Evolutionary conservation across 176 grass and related monocot species (phyloP), one percentile per base, ranked within the genome.

Genomic region (Lolium perenne): DNA sequence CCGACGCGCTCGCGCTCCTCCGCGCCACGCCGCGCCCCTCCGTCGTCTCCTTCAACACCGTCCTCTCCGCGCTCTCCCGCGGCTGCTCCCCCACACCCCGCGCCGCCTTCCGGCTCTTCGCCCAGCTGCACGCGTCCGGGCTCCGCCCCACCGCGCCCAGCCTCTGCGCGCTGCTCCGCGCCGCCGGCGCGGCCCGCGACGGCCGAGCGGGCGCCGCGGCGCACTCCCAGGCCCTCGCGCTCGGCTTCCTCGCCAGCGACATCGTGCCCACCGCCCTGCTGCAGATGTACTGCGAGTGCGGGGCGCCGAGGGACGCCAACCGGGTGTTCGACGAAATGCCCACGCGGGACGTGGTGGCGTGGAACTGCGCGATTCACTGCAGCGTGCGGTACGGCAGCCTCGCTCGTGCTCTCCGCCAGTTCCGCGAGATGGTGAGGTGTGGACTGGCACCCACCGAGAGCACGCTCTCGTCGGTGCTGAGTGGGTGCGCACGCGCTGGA

Each of bases 31-130:
- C 87, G 10, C 11, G 20, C 7, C 87, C 91, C 70, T 88, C 83
- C 83, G 79, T 91, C 6, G 74, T 98, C 56, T 94, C 96, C 6
- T 98, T 89, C 90, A 98, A 95, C 81, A 87, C 88, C 74, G 86
- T 98, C 79, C 94, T 98, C 79, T 87, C 96, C 2, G 91, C 82
- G 0, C 84, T 87, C 80, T 91, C 86, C 21, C 85, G 88, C 79
- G 14, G 22, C 1, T 7, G 14, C 1, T 7, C 72, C 20, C 73
- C 48, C 82, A 86, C 91, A 29, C 61, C 56, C 0, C n/a, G 79
- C 14, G 91, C 91, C 17, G 90, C 91, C 1, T 86, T 92, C 63
- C 70, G 8, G 16, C 69, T 98, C 78, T 94, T 91, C 84, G 74
- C 76, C 32, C 67, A 78, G 40, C 77, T 94, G 41, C 16, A 49